phyloP scores from a whole-genome alignment of 306 rosid species.

The Aeschynomene evenia region DNA sequence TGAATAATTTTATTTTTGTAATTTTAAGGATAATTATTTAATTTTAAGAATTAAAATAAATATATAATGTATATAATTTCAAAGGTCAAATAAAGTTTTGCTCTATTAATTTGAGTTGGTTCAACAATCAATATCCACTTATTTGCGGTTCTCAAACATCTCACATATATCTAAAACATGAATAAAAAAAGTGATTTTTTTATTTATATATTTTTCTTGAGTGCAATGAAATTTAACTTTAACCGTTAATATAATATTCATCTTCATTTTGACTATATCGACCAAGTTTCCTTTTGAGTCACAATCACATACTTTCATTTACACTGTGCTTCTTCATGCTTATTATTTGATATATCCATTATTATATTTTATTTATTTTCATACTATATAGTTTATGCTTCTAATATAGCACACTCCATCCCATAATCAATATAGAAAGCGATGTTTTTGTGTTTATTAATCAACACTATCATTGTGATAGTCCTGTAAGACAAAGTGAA shows the following conservation, averaged over 20 bases:
- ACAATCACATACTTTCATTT: slow-evolving; percentile 6
- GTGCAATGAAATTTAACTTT: background rate
- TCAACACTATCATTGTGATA: slow-evolving; percentile 15
- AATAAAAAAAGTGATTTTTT: background rate
- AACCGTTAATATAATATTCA: background rate
- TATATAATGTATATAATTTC: no score
- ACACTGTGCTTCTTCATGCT: slow-evolving; percentile 23
- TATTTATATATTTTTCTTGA: background rate
- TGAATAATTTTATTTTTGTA: no score
- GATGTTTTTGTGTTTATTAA: slow-evolving; percentile 23
- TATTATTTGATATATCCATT: background rate
- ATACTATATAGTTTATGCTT: slow-evolving; percentile 16
- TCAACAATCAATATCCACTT: no score
- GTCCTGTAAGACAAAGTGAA: slow-evolving; percentile 33
- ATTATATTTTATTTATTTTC: background rate
- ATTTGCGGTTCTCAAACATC: background rate
- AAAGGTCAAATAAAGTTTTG: no score
- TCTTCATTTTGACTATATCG: background rate
- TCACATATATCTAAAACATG: background rate
- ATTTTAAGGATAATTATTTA: no score
- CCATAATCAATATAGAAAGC: slow-evolving; percentile 33
- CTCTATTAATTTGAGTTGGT: background rate
- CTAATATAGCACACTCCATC: slow-evolving; percentile 24
- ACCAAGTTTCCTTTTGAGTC: slow-evolving; percentile 16
- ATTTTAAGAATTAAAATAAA: no score